phyloP scores from a whole-genome alignment of 192 early-diverging fungal genomes.

The Allomyces arbusculus region DNA sequence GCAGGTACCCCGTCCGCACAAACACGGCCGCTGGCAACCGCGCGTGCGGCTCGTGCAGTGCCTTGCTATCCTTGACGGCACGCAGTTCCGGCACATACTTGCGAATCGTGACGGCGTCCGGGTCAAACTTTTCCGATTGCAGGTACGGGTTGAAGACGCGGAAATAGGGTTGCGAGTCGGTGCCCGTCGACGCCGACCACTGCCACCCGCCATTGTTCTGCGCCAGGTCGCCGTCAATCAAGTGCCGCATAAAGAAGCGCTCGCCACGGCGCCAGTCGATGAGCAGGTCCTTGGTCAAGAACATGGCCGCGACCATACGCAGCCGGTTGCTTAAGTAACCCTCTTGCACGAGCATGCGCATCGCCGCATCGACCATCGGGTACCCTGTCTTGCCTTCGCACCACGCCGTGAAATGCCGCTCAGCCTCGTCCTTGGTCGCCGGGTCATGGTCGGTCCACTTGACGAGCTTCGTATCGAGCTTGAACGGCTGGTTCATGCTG shows the following conservation, averaged over 20 bases:
- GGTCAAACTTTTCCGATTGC: slow-evolving; percentile 34
- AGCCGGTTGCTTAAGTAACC: slow-evolving; percentile 46
- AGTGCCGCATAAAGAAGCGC: slow-evolving; percentile 32
- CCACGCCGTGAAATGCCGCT: slow-evolving; percentile 25
- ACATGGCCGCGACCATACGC: slow-evolving; percentile 35
- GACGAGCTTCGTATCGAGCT: slow-evolving; percentile 21
- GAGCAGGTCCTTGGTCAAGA: slow-evolving; percentile 20
- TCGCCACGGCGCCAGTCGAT: slow-evolving; percentile 57
- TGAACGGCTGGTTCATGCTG: slow-evolving; percentile 34
- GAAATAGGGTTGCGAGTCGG: slow-evolving; percentile 48
- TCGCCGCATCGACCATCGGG: slow-evolving; percentile 44
- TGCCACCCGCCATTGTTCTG: slow-evolving; percentile 55
- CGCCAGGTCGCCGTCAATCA: slow-evolving; percentile 49
- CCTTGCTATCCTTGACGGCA: slow-evolving; percentile 12
- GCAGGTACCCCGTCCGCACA: slow-evolving; percentile 27
- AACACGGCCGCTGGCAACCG: slow-evolving; percentile 15
- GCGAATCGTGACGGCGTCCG: slow-evolving; percentile 29
- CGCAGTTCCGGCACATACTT: slow-evolving; percentile 40
- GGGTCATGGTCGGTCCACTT: slow-evolving; percentile 26
- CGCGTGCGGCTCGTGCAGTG: slow-evolving; percentile 32
- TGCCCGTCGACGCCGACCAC: slow-evolving; percentile 43
- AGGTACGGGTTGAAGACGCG: slow-evolving; percentile 38
- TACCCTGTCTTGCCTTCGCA: slow-evolving; percentile 42
- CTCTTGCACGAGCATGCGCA: slow-evolving; percentile 32
- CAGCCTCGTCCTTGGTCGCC: neutral